phyloP scores from a whole-genome alignment of 352 stramenopile genomes.

The Phytophthora fragariae region DNA sequence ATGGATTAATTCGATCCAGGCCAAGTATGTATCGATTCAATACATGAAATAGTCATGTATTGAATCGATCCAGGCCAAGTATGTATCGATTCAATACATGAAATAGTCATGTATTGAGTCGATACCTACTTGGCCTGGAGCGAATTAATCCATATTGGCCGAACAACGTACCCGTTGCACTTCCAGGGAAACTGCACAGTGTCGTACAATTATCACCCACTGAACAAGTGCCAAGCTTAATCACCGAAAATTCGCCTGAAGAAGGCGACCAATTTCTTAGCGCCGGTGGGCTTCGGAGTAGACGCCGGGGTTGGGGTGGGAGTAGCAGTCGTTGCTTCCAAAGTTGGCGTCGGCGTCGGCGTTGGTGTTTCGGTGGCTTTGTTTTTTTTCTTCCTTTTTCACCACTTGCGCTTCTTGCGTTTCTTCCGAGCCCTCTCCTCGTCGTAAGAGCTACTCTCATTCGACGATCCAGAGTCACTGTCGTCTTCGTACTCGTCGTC shows the following conservation, averaged over 20 bases:
- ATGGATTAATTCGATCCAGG: too few species aligned
- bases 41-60: too few species aligned
- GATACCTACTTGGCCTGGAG: too few species aligned
- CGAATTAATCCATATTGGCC: too few species aligned
- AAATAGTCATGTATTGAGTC: too few species aligned
- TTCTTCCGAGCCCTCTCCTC: background rate
- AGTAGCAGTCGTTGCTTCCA: background rate
- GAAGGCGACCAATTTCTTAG: background rate
- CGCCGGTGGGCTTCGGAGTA: background rate
- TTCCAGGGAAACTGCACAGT: too few species aligned
- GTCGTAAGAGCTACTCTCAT: background rate
- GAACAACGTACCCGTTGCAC: too few species aligned
- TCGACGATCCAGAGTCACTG: background rate
- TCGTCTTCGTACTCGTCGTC: conserved; percentile 11
- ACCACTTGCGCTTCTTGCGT: background rate
- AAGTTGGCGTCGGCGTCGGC: conserved; percentile 10
- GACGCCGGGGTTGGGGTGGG: background rate
- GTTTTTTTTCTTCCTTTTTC: background rate
- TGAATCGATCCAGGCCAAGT: too few species aligned
- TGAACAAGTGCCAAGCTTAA: background rate
- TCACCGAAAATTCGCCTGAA: background rate
- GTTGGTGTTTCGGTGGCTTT: conserved; percentile 13
- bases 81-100: too few species aligned
- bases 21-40: too few species aligned
- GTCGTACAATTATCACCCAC: too few species aligned